These are phyloP conservation scores for Trametes villosa DNA, from an alignment of 768 basidiomycete species.

Conservation along the genomic window DNA sequence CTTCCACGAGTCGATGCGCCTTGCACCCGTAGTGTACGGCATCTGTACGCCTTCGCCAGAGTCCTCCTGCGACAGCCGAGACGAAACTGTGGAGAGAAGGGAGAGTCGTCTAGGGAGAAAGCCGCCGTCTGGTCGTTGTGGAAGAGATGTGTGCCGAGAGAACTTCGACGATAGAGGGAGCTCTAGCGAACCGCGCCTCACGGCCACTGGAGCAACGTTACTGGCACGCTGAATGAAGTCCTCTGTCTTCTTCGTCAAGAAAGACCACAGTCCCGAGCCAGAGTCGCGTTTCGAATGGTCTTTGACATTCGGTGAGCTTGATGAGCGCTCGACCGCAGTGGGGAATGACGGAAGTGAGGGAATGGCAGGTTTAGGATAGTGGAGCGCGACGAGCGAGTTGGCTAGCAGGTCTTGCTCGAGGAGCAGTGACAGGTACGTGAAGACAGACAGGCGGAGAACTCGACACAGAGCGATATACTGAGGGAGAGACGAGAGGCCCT, in stretches of 20 bases:
- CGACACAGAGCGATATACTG: conserved; percentile 51
- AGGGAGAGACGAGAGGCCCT: conserved; percentile 45
- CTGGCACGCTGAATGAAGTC: conserved; percentile 34
- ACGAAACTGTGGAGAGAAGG: conserved; percentile 16
- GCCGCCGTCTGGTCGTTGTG: conserved; percentile 36
- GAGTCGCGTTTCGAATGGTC: conserved; percentile 29
- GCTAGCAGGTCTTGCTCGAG: conserved; percentile 63
- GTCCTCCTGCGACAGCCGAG: conserved; percentile 11
- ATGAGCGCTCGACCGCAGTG: conserved; percentile 11
- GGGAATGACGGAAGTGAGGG: conserved; percentile 17
- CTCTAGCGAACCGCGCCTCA: conserved; percentile 48
- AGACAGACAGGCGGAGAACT: conserved; percentile 56
- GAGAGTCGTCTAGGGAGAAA: conserved; percentile 23
- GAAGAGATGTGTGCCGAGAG: conserved; percentile 19
- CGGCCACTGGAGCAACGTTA: conserved; percentile 30
- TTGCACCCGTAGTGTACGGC: conserved; percentile 45
- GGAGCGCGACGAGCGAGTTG: conserved; percentile 54
- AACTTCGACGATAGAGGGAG: conserved; percentile 29
- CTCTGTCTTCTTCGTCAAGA: conserved; percentile 43
- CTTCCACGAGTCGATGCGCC: conserved; percentile 44
- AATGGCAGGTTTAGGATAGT: conserved; percentile 42
- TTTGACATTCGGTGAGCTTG: conserved; percentile 26
- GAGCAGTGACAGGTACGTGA: conserved; percentile 58
- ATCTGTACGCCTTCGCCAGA: conserved; percentile 4
- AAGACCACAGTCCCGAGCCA: conserved; percentile 39